Base-by-base conservation (phyloP, 1,284 basidiomycete species). In the Sporisorium iseilematis-ciliati region DNA sequence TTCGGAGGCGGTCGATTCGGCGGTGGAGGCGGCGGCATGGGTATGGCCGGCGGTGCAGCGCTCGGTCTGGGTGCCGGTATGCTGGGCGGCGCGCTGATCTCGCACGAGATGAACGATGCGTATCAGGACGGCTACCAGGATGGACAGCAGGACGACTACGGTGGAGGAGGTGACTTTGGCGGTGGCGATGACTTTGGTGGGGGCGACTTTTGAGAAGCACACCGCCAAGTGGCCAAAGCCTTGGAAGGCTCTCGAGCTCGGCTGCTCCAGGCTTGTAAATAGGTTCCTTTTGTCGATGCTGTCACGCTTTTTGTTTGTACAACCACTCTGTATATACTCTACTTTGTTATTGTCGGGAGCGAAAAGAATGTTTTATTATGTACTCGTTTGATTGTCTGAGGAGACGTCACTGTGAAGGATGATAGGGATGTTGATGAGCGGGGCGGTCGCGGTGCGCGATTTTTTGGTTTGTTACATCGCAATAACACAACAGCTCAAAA, bases 71-170 rank as follows among this genome's bases (percentile, higher is more conserved):
- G 82, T 52, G 68, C 78, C 29, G 82, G 82, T 59, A 55, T 79
- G 58, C 64, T 81, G n/a, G 79, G 79, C 21, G 79, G 79, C 51
- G 79, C 77, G 2, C 25, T 81, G 12, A 29, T 75, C 42, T 67
- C 79, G 12, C 35, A 83, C 63, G 70, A 62, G 60, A 67, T 81
- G 66, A 57, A 82, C 43, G 63, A 84, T 26, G 64, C 80, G 5
- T 84, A 84, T 52, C 60, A 77, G 49, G 77, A 84, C 26, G 82
- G 82, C 26, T 82, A 82, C 52, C 63, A 81, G 49, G 74, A 84
- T 54, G 82, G 69, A 20, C 61, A 42, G 25, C 69, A 69, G 51
- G 76, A 68, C 26, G 78, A 81, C 52, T 65, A 62, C 31, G 74
- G 70, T 16, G 72, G 68, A 33, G 71, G 59, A 33, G 71, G 59